Conservation (phyloP, 805 yeast species). For the Starmerella bombicola region DNA sequence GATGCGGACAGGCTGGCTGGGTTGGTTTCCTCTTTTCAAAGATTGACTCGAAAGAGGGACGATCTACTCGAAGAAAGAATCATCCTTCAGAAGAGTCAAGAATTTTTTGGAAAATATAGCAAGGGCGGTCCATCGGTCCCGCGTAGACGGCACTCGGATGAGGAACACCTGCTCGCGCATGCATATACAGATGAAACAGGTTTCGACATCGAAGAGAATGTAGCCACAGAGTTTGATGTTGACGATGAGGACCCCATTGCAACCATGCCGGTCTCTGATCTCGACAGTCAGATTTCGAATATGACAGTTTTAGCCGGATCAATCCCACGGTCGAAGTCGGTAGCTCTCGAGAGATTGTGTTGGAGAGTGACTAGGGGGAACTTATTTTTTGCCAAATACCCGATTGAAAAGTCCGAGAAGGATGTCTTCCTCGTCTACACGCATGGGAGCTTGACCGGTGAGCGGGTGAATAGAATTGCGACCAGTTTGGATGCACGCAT, state of each 20-base stretch:
- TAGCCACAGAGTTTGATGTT: constrained; percentile 15
- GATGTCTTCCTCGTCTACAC: constrained; percentile 82
- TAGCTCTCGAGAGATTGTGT: constrained; percentile 62
- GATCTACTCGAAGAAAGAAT: constrained; percentile 59
- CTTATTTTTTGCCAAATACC: constrained; percentile 60
- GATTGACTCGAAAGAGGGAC: constrained; percentile 48
- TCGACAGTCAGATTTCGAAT: background rate
- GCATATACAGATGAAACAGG: constrained; percentile 7
- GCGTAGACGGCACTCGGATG: constrained; percentile 11
- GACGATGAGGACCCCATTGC: constrained; percentile 18
- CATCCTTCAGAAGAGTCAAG: constrained; percentile 40
- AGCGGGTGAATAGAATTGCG: constrained; percentile 65
- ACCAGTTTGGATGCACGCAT: constrained; percentile 80
- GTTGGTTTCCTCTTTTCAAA: constrained; percentile 52
- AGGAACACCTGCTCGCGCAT: constrained; percentile 30
- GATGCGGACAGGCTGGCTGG: constrained; percentile 63
- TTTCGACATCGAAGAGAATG: background rate
- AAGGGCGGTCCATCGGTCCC: background rate
- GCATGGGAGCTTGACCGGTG: constrained; percentile 65
- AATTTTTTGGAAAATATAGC: constrained; percentile 27
- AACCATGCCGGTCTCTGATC: background rate
- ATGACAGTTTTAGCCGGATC: constrained; percentile 58
- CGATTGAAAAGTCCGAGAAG: constrained; percentile 56
- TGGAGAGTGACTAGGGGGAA: constrained; percentile 95
- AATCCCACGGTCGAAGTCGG: constrained; percentile 56